Percentiles rank a stretch among this genome's conserved stretches.
Conservation (phyloP, 2,329 filamentous ascomycete genomes). For the Microdochium paspali region DNA sequence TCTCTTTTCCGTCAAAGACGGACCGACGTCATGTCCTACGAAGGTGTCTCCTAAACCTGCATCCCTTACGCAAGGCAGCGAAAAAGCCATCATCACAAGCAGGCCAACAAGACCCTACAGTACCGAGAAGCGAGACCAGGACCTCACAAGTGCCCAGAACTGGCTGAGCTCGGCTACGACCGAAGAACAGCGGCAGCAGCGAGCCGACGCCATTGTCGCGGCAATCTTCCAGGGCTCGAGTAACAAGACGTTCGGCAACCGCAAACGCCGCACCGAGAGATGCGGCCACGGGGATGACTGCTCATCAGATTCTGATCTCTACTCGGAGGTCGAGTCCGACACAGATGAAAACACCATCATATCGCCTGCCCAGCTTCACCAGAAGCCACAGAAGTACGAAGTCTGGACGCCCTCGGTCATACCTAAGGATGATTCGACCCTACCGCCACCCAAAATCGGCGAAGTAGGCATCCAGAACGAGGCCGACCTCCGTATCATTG, state of each 20-base stretch:
- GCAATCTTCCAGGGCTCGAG: not conserved
- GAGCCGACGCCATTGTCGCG: not conserved
- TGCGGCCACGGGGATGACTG: no score
- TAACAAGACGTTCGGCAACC: not conserved
- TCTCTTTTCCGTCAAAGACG: no score
- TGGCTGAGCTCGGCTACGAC: not conserved
- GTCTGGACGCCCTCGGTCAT: constrained; percentile 1
- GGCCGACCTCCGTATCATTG: constrained; percentile 6
- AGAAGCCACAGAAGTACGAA: no score
- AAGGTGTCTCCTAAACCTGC: no score
- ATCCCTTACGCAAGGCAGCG: no score
- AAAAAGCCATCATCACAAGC: not conserved
- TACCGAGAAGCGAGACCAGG: not conserved
- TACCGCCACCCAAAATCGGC: constrained; percentile 10
- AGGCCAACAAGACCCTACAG: not conserved
- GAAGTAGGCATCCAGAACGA: constrained; percentile 11
- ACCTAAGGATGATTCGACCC: constrained; percentile 1
- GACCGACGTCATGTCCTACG: no score
- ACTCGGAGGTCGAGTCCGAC: no score
- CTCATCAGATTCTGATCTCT: no score
- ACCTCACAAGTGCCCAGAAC: not conserved
- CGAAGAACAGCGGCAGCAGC: not conserved
- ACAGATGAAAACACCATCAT: no score
- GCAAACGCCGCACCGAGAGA: no score
- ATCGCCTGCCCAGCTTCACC: no score